phyloP scores from a whole-genome alignment of 2,329 filamentous ascomycete genomes.

The Beauveria bassiana region DNA sequence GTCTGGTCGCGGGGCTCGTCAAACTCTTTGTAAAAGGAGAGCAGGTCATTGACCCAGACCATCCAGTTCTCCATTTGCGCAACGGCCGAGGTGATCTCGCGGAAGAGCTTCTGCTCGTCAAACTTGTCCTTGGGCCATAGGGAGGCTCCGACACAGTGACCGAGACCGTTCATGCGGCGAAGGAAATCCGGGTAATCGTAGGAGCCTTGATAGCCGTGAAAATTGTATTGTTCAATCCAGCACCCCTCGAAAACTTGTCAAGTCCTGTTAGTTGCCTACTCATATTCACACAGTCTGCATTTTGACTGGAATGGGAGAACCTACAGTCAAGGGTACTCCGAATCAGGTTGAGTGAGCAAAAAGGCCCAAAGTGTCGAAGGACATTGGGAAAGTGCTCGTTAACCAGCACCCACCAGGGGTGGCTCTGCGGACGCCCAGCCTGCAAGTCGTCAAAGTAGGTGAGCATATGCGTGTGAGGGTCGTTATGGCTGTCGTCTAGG shows the following conservation, averaged over 20 bases:
- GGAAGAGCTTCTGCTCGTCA: slow-evolving; percentile 14
- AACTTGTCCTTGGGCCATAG: slow-evolving; percentile 11
- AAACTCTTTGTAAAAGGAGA: slow-evolving; percentile 19
- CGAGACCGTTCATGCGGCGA: slow-evolving; percentile 17
- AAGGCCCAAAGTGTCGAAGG: slow-evolving; percentile 15
- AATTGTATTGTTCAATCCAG: slow-evolving; percentile 19
- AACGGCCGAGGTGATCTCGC: slow-evolving; percentile 15
- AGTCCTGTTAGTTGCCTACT: neutral
- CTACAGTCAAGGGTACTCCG: slow-evolving; percentile 15
- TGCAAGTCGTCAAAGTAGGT: slow-evolving; percentile 16
- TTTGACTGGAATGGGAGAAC: neutral
- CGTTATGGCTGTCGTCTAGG: slow-evolving; percentile 15
- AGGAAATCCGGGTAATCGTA: slow-evolving; percentile 17
- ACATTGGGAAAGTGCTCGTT: slow-evolving; percentile 16
- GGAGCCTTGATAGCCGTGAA: slow-evolving; percentile 14
- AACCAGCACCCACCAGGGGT: slow-evolving; percentile 15
- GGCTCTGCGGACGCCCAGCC: slow-evolving; percentile 12
- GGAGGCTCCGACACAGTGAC: slow-evolving; percentile 14
- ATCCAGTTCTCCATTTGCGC: slow-evolving; percentile 17
- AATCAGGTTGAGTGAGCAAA: slow-evolving; percentile 14
- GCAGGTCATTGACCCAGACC: slow-evolving; percentile 16
- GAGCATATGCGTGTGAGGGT: slow-evolving; percentile 13
- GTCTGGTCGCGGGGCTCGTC: slow-evolving; percentile 16
- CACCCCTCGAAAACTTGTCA: slow-evolving; percentile 15
- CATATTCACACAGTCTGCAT: no score